Evolutionary conservation across 805 yeast species (phyloP), one percentile per base, ranked within the genome.

Genomic region (Myxozyma nipponensis): DNA sequence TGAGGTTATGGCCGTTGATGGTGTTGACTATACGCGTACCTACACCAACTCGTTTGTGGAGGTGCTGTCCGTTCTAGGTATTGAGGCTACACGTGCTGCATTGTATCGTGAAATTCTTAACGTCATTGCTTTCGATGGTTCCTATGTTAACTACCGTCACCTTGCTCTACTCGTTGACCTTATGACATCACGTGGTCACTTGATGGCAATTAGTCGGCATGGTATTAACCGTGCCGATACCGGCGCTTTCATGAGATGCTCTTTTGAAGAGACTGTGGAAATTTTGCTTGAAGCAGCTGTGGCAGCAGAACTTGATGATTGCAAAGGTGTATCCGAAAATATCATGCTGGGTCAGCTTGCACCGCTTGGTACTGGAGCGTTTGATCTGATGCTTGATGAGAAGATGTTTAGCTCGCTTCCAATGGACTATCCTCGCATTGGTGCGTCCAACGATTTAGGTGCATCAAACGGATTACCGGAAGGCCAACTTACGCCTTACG

Each of bases 111-210:
- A 93, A 74, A 89, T 93, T 63, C 81, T 86, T 72, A 93, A 93
- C 66, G 99, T 93, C 62, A 89, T 93, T 78, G 96, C 98, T 2
- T 93, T 95, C 64, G 99, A 93, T 78, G 99, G 98, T 86, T 90
- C 98, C 35, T 93, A 93, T 65, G 99, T 93, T 56, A 93, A 93
- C 72, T 93, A 93, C 73, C 84, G 99, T 73, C 99, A 93, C 66
- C 84, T 93, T 93, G 97, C 99, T 3, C 75, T 93, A 63, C 77
- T 93, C 63, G 98, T 93, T 52, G 99, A 93, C 74, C 95, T 90
- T 35, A 93, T 93, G 99, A 93, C 99, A 1, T 86, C 95, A 36
- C 84, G 96, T 66, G 99, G 99, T 65, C 96, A 91, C 66, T 77
- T 93, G 70, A 91, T 95, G 86, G 98, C 99, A 37, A 90, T 93